Conservation (phyloP, 2,329 filamentous ascomycete species). For the Fusarium poae region DNA sequence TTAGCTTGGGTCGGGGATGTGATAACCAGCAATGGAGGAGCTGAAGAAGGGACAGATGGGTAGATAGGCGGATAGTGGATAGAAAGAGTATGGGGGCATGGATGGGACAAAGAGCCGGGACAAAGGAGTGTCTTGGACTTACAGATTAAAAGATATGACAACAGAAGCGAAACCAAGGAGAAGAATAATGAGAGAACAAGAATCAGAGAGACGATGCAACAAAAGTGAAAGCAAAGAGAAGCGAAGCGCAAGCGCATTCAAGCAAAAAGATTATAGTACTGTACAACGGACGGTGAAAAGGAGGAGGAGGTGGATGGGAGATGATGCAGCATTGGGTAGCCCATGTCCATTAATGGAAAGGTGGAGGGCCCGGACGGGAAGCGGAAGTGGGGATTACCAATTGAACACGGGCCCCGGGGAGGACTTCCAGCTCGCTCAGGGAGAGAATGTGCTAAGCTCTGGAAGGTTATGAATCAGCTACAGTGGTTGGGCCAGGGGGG, state of each 20-base stretch:
- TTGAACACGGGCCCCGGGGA: conserved; percentile 24
- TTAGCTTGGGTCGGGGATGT: conserved; percentile 32
- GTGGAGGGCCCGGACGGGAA: conserved; percentile 32
- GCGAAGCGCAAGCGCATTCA: conserved; percentile 45
- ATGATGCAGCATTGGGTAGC: conserved; percentile 32
- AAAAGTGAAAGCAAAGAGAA: conserved; percentile 38
- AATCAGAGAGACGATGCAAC: conserved; percentile 36
- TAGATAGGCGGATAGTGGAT: conserved; percentile 40
- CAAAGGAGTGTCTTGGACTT: conserved; percentile 37
- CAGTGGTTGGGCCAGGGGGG: conserved; percentile 16
- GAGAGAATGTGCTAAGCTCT: conserved; percentile 33
- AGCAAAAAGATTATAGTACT: conserved; percentile 35
- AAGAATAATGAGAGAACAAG: conserved; percentile 27
- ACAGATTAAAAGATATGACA: conserved; percentile 40
- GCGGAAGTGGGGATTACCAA: conserved; percentile 33
- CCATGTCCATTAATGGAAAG: conserved; percentile 22
- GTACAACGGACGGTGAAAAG: conserved; percentile 36
- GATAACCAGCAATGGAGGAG: conserved; percentile 31
- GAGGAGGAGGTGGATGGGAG: conserved; percentile 40
- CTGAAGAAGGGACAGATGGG: conserved; percentile 36
- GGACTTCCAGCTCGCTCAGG: conserved; percentile 20
- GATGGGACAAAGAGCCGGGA: conserved; percentile 29
- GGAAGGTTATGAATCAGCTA: conserved; percentile 35
- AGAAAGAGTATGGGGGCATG: conserved; percentile 15
- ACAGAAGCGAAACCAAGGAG: conserved; percentile 27